Evolutionary conservation across 2,329 filamentous ascomycete genomes (phyloP), one percentile per base, ranked within the genome.

Genomic region (Neopestalotiopsis clavispora): DNA sequence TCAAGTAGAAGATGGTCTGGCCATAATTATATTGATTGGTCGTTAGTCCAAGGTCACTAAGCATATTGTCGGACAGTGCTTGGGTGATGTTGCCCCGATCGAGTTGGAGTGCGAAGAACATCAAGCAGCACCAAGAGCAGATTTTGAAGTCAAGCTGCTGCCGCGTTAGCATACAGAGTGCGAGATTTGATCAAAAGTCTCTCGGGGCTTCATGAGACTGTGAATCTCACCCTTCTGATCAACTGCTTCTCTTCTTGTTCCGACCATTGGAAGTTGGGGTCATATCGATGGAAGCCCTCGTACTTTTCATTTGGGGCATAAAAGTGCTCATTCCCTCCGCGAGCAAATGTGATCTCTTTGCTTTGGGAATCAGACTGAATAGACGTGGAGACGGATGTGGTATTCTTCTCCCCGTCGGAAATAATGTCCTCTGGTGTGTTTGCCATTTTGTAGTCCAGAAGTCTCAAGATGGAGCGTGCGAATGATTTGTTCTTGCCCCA

Each of bases 101-200:
- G 20, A 88, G 78, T 64, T 88, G 83, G 1, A 88, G 76, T 0
- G 84, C 83, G 67, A 87, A 85, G 76, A 87, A 87, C 79, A 86
- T 86, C 23, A 87, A 73, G 71, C 86, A 88, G 0, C 84, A 82
- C 82, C 84, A 88, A 0, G 80, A 73, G 65, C 82, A 85, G 56
- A 88, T 85, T 40, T 80, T 81, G 69, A 81, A 81, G 70, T 88
- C 86, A 57, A 87, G 61, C 68, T 69, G 49, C 5, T 4, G 17
- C 5, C n/a, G 12, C 20, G 5, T 38, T 38, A 38, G 5, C 34
- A 38, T 10, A 38, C 34, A 38, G n/a, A 34, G 30, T 58, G 6
- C 13, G 23, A 38, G 40, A 56, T 9, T 28, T 13, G 9, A 30
- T 14, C 62, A 23, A 10, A 10, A 65, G 20, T 23, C 2, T 30